Evolutionary conservation across 495 filamentous ascomycete genomes (phyloP).

Genomic region (Penicillium simplicissimum): DNA sequence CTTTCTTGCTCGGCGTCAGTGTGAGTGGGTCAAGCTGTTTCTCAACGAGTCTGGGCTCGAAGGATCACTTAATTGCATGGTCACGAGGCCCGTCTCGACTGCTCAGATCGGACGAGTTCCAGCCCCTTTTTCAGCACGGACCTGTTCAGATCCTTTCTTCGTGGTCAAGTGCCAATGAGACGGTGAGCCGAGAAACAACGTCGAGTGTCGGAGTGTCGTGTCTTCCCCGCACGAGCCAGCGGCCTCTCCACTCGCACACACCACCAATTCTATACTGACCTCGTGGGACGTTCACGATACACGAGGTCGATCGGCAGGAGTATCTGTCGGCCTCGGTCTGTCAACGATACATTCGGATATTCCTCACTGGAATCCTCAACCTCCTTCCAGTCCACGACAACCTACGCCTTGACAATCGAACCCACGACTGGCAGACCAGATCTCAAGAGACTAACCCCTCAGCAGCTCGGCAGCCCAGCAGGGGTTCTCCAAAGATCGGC

Average conservation of each 20-base stretch:
- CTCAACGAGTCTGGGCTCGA: too few species aligned
- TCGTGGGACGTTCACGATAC: background rate
- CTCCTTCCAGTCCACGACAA: background rate
- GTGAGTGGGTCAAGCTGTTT: too few species aligned
- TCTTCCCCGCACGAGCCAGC: background rate
- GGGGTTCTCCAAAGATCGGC: conserved; percentile 3
- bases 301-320: background rate
- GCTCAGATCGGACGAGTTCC: too few species aligned
- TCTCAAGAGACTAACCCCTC: conserved; percentile 7
- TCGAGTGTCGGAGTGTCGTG: background rate
- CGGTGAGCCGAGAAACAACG: too few species aligned
- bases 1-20: too few species aligned
- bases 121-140: too few species aligned
- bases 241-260: background rate
- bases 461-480: conserved; percentile 7
- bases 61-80: too few species aligned
- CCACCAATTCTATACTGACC: background rate
- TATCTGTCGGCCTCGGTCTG: background rate
- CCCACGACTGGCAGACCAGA: background rate
- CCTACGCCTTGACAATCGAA: background rate
- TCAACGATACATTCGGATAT: background rate
- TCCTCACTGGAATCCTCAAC: background rate
- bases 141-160: too few species aligned
- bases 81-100: too few species aligned
- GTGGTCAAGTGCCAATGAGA: too few species aligned